Base-by-base conservation (phyloP, 441 rosid genomes). In the Codiaeum variegatum region DNA sequence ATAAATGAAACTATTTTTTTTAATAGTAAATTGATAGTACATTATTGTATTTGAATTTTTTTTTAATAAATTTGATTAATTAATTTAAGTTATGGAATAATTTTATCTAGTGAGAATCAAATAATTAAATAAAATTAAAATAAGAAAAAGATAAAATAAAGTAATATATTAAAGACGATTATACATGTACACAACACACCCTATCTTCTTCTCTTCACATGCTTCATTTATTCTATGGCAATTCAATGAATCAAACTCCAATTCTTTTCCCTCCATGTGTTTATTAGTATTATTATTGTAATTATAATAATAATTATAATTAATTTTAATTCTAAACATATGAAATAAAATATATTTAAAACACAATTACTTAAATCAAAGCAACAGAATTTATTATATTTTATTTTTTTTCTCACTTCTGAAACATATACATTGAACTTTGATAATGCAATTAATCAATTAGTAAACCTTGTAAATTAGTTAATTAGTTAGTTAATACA, bases 381-480 rank as follows among this genome's bases (percentile, higher is more conserved):
- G 74, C 59, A 71, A 23, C 49, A 62, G 0, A 52, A 6, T 38
- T n/a, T 62, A 52, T 40, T 70, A 8, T 24, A 7, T 21, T 54
- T 6, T 54, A 21, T 23, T 26, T 66, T 34, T 19, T 1, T 3
- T 58, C 6, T 40, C 47, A 40, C 19, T 13, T 26, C n/a, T 5
- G 23, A 44, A 74, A 59, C 80, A 69, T 24, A 65, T 82, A 74
- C 88, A 75, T 42, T 80, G 84, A 80, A 84, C 82, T 24, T 78
- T 61, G 29, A 58, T 59, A 29, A 3, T 67, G 46, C 73, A 31
- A 34, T 16, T 47, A 40, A 3, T 3, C 13, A 40, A 40, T 40
- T 40, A 40, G 52, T n/a, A 47, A 47, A 5, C 65, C 75, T 62
- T 44, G 11, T 23, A 19, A 28, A 46, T 16, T n/a, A 47, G 1